Evolutionary conservation across 352 stramenopile species (phyloP).

Genomic region (Phytophthora sojae): DNA sequence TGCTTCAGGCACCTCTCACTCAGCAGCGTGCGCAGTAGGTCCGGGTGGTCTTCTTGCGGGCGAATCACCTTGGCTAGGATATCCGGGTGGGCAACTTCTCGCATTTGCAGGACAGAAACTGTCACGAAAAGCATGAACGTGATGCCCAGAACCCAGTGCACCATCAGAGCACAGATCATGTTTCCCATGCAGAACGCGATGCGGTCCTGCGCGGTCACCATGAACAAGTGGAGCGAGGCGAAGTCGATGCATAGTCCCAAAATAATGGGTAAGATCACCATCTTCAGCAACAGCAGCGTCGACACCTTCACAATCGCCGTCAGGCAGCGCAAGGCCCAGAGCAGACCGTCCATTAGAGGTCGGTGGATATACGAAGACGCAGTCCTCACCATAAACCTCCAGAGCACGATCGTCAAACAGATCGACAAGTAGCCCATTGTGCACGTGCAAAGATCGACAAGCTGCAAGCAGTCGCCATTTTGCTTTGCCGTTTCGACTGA

Average conservation of each 20-base stretch:
- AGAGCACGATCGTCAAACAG: slow-evolving; percentile 86
- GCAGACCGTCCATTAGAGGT: slow-evolving; percentile 78
- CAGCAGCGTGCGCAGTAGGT: slow-evolving; percentile 95
- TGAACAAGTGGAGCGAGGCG: slow-evolving; percentile 92
- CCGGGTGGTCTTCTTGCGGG: slow-evolving; percentile 97
- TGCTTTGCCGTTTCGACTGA: slow-evolving; percentile 66
- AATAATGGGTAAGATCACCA: slow-evolving; percentile 96
- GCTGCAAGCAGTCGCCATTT: slow-evolving; percentile 80
- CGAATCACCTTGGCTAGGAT: slow-evolving; percentile 88
- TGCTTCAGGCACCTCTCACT: slow-evolving; percentile 95
- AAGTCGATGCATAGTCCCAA: slow-evolving; percentile 95
- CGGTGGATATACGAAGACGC: slow-evolving; percentile 87
- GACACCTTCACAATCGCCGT: slow-evolving; percentile 95
- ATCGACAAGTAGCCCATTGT: slow-evolving; percentile 83
- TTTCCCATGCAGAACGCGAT: slow-evolving; percentile 85
- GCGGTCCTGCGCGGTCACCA: slow-evolving; percentile 75
- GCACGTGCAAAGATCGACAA: slow-evolving; percentile 88
- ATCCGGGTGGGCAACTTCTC: slow-evolving; percentile 96
- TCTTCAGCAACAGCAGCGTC: slow-evolving; percentile 97
- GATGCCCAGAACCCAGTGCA: slow-evolving; percentile 98
- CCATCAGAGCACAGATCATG: slow-evolving; percentile 93
- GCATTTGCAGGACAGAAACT: slow-evolving; percentile 94
- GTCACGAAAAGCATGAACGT: slow-evolving; percentile 99
- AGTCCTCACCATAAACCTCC: slow-evolving; percentile 86
- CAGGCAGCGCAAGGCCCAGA: slow-evolving; percentile 83